A percentile compares a stretch with the other conserved stretches of the same genome.
Conservation (phyloP, 805 yeast genomes). For the Ogataea allantospora region DNA sequence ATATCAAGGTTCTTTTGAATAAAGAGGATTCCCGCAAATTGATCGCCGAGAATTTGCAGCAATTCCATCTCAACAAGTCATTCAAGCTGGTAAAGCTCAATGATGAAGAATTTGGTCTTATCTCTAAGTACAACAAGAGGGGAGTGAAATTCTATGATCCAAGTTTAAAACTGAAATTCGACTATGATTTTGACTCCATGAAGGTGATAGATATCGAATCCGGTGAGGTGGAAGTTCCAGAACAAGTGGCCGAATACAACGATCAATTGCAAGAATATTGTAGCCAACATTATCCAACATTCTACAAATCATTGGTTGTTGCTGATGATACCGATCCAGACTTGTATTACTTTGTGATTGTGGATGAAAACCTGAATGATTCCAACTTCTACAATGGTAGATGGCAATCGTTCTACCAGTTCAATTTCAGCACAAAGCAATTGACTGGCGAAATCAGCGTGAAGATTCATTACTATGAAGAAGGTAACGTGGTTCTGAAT, state of each 20-base stretch:
- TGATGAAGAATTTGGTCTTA: slow-evolving; percentile 31
- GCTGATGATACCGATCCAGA: slow-evolving; percentile 39
- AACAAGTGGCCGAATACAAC: slow-evolving; percentile 18
- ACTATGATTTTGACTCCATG: slow-evolving; percentile 53
- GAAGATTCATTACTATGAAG: slow-evolving; percentile 91
- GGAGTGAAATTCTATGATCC: slow-evolving; percentile 59
- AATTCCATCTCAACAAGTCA: slow-evolving; percentile 29
- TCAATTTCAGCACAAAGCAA: slow-evolving; percentile 32
- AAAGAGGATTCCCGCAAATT: slow-evolving; percentile 27
- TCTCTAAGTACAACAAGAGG: slow-evolving; percentile 48
- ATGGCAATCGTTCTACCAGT: slow-evolving; percentile 71
- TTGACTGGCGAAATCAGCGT: slow-evolving; percentile 57
- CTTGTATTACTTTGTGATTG: slow-evolving; percentile 45
- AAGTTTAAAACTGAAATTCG: slow-evolving; percentile 45
- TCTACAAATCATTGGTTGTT: slow-evolving; percentile 43
- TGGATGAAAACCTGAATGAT: slow-evolving; percentile 71
- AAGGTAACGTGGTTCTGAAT: slow-evolving; percentile 86
- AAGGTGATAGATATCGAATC: slow-evolving; percentile 53
- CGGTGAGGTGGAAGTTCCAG: slow-evolving; percentile 22
- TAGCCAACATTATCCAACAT: slow-evolving; percentile 63
- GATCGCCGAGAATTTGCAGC: slow-evolving; percentile 26
- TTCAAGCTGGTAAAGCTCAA: slow-evolving; percentile 33
- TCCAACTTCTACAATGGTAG: slow-evolving; percentile 85
- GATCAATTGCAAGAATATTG: slow-evolving; percentile 49
- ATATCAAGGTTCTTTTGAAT: slow-evolving; percentile 29